Percentiles rank a stretch among this genome's conserved stretches.
Evolutionary conservation across 2,329 filamentous ascomycete genomes (phyloP).

Genomic region (Venturia aucupariae): DNA sequence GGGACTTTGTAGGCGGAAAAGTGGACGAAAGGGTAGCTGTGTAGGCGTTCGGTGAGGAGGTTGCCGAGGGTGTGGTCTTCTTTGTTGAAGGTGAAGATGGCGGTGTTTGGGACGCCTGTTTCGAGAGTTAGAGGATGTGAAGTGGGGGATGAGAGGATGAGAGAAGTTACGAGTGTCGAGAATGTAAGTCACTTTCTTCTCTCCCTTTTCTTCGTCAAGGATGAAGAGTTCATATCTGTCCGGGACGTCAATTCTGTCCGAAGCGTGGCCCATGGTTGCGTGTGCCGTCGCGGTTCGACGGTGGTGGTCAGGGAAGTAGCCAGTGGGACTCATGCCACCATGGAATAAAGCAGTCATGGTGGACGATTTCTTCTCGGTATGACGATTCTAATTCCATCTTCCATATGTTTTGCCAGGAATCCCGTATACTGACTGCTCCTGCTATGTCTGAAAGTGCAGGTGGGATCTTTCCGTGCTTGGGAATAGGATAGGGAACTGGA

Average conservation of each 20-base stretch:
- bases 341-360: background rate
- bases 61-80: slow-evolving; percentile 96
- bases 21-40: slow-evolving; percentile 72
- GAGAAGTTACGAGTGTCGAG: slow-evolving; percentile 72
- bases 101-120: slow-evolving; percentile 82
- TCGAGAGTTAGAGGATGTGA: background rate
- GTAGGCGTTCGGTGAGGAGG: slow-evolving; percentile 74
- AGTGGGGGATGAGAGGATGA: slow-evolving; percentile 3
- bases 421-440: no score
- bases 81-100: slow-evolving; percentile 90
- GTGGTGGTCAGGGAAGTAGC: background rate
- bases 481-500: background rate
- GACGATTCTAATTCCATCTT: background rate
- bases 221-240: slow-evolving; percentile 87
- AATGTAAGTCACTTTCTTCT: slow-evolving; percentile 88
- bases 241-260: slow-evolving; percentile 21
- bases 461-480: background rate
- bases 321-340: background rate
- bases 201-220: slow-evolving; percentile 66
- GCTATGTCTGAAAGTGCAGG: background rate
- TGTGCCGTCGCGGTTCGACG: no score
- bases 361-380: background rate
- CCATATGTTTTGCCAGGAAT: background rate
- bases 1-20: slow-evolving; percentile 83
- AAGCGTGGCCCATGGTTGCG: background rate